Evolutionary conservation across 2,329 filamentous ascomycete genomes (phyloP), one percentile per base, ranked within the genome.

Genomic region (Paecilomyces sp.): DNA sequence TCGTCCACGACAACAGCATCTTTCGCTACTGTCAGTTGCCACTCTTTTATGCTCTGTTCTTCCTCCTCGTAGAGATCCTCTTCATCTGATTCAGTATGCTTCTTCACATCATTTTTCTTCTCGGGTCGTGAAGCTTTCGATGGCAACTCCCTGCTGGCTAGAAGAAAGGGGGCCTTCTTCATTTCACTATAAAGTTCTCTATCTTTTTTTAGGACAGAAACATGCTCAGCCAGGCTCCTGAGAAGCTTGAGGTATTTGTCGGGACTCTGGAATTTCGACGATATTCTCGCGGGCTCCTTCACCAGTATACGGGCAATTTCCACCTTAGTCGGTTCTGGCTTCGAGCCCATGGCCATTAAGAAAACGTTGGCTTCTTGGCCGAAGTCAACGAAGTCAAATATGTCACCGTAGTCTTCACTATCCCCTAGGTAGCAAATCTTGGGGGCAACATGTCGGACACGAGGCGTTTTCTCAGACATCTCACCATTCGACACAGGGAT

Each of bases 381-480:
- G 76, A 97, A 99, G 71, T 97, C 90, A 13, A 97, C 92, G 74
- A 97, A 99, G 71, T 97, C 92, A 65, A 99, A 96, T 33, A 99
- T 95, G 33, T 96, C 90, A 11, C 86, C 89, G 68, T 95, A 99
- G 65, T 87, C 82, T 58, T 84, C 79, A 57, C 83, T 80, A 34
- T 83, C 80, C 8, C 94, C 94, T 1, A 99, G 81, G 72, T 96
- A 99, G 63, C 89, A 92, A 50, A 86, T 81, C 54, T 82, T 83
- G 4, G 94, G 93, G 15, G 84, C 81, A 53, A 92, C 81, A 65
- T 86, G 82, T 65, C 80, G 77, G 54, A 84, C 66, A 54, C 67
- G 70, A 58, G 70, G 56, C 50, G 75, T 63, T 60, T 81, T 84
- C 60, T 82, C 81, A 61, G 55, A 60, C 53, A 56, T 63, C 56